Percentiles rank a stretch among this genome's conserved stretches.
These are phyloP conservation scores for Pseudogymnoascus sp. DNA, from an alignment of 2,329 filamentous ascomycete genomes.

Conservation along the genomic window DNA sequence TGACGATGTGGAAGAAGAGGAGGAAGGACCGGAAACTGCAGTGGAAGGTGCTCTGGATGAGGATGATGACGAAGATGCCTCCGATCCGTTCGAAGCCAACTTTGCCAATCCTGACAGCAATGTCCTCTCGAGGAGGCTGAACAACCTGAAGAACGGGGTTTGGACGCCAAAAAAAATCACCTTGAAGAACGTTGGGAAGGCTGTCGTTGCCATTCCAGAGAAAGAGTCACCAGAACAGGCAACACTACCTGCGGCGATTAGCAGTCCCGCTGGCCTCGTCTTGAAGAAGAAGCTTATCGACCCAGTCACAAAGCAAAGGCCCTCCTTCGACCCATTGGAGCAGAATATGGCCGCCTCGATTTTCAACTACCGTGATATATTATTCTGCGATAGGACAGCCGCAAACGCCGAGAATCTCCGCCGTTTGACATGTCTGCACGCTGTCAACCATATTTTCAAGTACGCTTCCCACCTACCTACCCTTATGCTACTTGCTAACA, in stretches of 20 bases:
- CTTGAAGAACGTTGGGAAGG: constrained; percentile 37
- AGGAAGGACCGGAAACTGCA: constrained; percentile 35
- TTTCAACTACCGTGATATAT: constrained; percentile 73
- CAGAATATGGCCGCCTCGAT: constrained; percentile 60
- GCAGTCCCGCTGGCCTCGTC: constrained; percentile 40
- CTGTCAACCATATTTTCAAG: constrained; percentile 88
- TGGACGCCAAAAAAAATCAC: constrained; percentile 41
- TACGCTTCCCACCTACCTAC: constrained; percentile 24
- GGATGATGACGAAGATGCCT: constrained; percentile 42
- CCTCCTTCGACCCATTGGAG: constrained; percentile 52
- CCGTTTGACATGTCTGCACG: constrained; percentile 69
- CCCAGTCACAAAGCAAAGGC: constrained; percentile 42
- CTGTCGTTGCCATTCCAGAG: constrained; percentile 39
- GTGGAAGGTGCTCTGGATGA: constrained; percentile 29
- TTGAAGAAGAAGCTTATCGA: constrained; percentile 64
- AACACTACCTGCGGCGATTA: constrained; percentile 10
- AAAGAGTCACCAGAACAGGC: constrained; percentile 27
- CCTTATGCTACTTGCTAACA: constrained; percentile 13
- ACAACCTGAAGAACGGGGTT: constrained; percentile 39
- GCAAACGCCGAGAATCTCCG: constrained; percentile 61
- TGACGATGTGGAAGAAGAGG: constrained; percentile 40
- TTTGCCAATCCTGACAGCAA: constrained; percentile 62
- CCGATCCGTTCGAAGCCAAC: constrained; percentile 73
- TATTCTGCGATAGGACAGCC: constrained; percentile 65
- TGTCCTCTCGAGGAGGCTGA: constrained; percentile 45